These are phyloP conservation scores for Paraphoma sp. DNA, from an alignment of 2,329 filamentous ascomycete genomes.

Conservation along the genomic window DNA sequence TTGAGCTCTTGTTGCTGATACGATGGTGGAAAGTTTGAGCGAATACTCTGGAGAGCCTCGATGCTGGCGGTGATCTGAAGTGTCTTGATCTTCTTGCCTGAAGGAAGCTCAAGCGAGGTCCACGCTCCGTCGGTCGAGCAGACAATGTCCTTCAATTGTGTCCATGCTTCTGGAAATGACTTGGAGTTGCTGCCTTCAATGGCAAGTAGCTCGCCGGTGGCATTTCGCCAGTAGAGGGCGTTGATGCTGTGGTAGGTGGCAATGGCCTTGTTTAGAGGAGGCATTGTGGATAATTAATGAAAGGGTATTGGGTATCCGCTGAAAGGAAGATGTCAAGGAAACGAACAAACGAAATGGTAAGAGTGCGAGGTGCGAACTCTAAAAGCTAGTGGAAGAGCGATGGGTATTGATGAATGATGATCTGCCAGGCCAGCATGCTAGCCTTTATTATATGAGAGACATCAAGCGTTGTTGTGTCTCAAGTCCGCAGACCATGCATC, in stretches of 20 bases:
- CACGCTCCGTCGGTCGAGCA: slow-evolving; percentile 19
- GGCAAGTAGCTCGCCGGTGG: slow-evolving; percentile 29
- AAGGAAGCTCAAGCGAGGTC: slow-evolving; percentile 25
- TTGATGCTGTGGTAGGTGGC: slow-evolving; percentile 38
- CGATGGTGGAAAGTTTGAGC: slow-evolving; percentile 30
- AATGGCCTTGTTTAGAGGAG: slow-evolving; percentile 37
- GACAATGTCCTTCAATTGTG: slow-evolving; percentile 23
- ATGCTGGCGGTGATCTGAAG: slow-evolving; percentile 22
- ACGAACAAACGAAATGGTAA: slow-evolving; percentile 13
- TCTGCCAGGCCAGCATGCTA: slow-evolving; percentile 3
- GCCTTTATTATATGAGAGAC: slow-evolving; percentile 28
- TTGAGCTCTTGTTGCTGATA: slow-evolving; percentile 25
- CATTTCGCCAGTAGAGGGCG: slow-evolving; percentile 36
- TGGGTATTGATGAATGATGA: slow-evolving; percentile 9
- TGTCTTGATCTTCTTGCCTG: slow-evolving; percentile 32
- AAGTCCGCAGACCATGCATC: slow-evolving; percentile 13
- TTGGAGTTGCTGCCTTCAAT: slow-evolving; percentile 33
- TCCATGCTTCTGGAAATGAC: slow-evolving; percentile 25
- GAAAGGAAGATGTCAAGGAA: slow-evolving; percentile 7
- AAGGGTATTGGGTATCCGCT: slow-evolving; percentile 7
- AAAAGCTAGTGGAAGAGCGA: slow-evolving; percentile 11
- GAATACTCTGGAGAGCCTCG: slow-evolving; percentile 25
- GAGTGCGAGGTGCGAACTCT: slow-evolving; percentile 4
- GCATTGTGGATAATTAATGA: slow-evolving; percentile 24
- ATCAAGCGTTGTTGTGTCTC: slow-evolving; percentile 15